These are phyloP conservation scores for Monosporascus sp. DNA, from an alignment of 2,329 filamentous ascomycete species.

Conservation along the genomic window DNA sequence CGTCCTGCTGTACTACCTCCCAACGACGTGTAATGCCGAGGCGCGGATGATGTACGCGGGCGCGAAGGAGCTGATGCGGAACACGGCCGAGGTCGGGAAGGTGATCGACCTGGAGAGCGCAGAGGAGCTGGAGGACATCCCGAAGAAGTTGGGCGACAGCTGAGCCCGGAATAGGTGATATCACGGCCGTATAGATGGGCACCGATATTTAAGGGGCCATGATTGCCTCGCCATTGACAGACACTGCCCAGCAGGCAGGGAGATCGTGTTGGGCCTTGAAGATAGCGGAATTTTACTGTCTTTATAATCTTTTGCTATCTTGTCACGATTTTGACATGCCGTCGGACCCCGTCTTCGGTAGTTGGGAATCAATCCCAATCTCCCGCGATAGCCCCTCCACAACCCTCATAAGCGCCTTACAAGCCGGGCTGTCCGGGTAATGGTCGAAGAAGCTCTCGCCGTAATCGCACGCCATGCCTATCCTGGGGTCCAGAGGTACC, in stretches of 20 bases:
- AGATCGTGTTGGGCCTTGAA: neutral
- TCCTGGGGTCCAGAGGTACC: slow-evolving; percentile 87
- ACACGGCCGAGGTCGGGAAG: slow-evolving; percentile 81
- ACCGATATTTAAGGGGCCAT: too few relatives aligned
- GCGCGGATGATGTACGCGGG: slow-evolving; percentile 91
- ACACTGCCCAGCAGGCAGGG: too few relatives aligned
- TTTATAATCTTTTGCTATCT: slow-evolving; percentile 4
- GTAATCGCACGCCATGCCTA: slow-evolving; percentile 94
- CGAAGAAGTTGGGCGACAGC: slow-evolving; percentile 50
- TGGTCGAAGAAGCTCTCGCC: slow-evolving; percentile 96
- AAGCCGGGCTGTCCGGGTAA: slow-evolving; percentile 90
- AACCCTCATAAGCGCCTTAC: slow-evolving; percentile 72
- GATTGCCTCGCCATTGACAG: too few relatives aligned
- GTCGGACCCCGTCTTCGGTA: slow-evolving; percentile 35
- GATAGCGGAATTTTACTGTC: slow-evolving; percentile 9
- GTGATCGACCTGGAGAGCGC: slow-evolving; percentile 79
- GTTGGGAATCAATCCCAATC: slow-evolving; percentile 57
- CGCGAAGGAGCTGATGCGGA: slow-evolving; percentile 92
- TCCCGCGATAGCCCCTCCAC: slow-evolving; percentile 66
- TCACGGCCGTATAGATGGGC: too few relatives aligned
- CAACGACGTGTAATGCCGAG: slow-evolving; percentile 82
- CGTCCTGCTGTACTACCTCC: slow-evolving; percentile 90
- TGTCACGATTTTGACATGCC: slow-evolving; percentile 26
- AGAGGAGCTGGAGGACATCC: slow-evolving; percentile 80
- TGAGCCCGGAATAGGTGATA: slow-evolving; percentile 7